Base-by-base conservation (phyloP, 1,284 basidiomycete genomes). In the Cryptococcus jaspeensis region DNA sequence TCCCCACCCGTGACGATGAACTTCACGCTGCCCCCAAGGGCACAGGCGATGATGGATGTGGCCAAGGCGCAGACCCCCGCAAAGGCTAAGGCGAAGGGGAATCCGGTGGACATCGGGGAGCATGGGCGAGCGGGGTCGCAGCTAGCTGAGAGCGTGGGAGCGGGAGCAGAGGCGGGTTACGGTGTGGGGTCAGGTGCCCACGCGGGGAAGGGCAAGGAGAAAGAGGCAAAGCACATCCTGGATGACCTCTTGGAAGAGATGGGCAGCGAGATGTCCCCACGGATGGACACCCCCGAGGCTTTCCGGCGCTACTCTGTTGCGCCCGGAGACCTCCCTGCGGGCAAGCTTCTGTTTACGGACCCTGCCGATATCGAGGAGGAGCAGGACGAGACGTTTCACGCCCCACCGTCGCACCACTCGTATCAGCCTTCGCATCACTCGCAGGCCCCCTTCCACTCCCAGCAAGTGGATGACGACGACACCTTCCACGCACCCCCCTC, bases 1-100 rank as follows among this genome's bases (percentile, higher is more conserved):
- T 92, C 90, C 0, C 90, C 92, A 2, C 90, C 90, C 2, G 83
- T 88, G 4, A 87, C 88, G 55, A 86, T 93, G 84, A 88, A 87
- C 28, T 92, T 90, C 58, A 85, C 85, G 2, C 83, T 87, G n/a
- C 87, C 87, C 0, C 82, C 84, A 9, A 82, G 84, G 52, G 84
- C 81, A 0, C 52, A 64, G 38, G 67, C 69, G 46, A 80, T 90
- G 20, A 44, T 58, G 18, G 55, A 64, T 32, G 48, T 59, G 5
- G 83, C 84, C 8, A 82, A 80, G 54, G 82, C 82, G 7, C 36
- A 49, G 25, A 61, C 60, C 5, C 59, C 58, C 7, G 52, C 36
- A 16, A 63, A 63, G 43, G 37, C 20, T 20, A 45, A 45, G 44
- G 18, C 48, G 59, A 53, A 48, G 52, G 20, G 56, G 45, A 25